phyloP scores from a whole-genome alignment of 495 filamentous ascomycete genomes.

The Xylaria bambusicola region DNA sequence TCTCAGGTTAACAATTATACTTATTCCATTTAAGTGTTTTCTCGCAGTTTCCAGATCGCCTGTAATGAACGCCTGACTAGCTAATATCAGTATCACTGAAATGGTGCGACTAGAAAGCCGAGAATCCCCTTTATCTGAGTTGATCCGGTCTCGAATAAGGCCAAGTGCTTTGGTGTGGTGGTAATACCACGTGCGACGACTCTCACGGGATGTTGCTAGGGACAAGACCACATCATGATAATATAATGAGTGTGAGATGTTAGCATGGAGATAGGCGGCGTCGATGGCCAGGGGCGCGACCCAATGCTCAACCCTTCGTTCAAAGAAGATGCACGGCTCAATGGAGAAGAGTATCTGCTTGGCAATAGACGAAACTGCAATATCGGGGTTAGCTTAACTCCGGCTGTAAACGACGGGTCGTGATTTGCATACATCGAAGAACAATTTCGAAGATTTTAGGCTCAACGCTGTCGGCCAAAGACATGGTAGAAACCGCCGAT shows the following conservation, averaged over 20 bases:
- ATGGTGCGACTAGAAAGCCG: slow-evolving; percentile 33
- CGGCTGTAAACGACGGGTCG: not conserved
- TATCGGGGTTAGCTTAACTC: not conserved
- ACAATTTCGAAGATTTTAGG: not conserved
- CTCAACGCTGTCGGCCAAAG: not conserved
- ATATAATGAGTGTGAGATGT: not conserved
- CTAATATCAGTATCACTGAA: slow-evolving; percentile 33
- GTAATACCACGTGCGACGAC: not conserved
- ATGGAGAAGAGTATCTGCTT: slow-evolving; percentile 4
- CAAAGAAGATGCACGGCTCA: slow-evolving; percentile 35
- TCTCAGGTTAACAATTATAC: slow-evolving; percentile 39
- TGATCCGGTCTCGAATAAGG: not conserved
- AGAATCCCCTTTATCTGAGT: slow-evolving; percentile 9
- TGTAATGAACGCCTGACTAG: slow-evolving; percentile 32
- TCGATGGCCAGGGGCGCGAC: slow-evolving; percentile 38
- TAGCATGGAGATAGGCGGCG: slow-evolving; percentile 42
- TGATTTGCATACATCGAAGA: not conserved
- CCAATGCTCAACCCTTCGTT: slow-evolving; percentile 28
- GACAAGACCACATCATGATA: not conserved
- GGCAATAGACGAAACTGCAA: slow-evolving; percentile 42
- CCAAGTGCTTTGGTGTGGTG: not conserved
- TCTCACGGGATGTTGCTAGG: not conserved
- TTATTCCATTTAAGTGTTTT: slow-evolving; percentile 42
- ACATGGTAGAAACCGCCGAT: not conserved
- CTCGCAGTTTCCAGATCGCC: slow-evolving; percentile 33